Conservation (phyloP, 768 basidiomycete species). For the Leccinum subgranulosum region DNA sequence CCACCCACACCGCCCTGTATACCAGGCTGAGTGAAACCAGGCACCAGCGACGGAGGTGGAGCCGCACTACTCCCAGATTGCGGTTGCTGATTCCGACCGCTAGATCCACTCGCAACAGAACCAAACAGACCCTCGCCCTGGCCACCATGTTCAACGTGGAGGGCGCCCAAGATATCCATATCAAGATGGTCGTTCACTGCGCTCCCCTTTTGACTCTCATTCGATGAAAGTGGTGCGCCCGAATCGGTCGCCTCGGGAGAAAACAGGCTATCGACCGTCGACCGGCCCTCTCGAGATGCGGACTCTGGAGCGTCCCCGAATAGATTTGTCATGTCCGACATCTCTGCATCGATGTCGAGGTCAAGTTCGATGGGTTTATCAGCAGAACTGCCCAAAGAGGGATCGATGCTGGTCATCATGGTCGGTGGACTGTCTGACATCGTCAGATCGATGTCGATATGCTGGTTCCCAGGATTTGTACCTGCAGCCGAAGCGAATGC, state of each 20-base stretch:
- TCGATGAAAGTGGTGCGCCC: constrained; percentile 13
- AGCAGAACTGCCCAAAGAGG: constrained; percentile 54
- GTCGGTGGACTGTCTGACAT: constrained; percentile 34
- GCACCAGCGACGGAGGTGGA: constrained; percentile 38
- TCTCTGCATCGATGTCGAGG: constrained; percentile 70
- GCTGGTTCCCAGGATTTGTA: constrained; percentile 30
- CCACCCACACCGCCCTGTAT: constrained; percentile 22
- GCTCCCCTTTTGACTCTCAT: constrained; percentile 17
- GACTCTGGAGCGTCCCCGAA: constrained; percentile 50
- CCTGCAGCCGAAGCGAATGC: constrained; percentile 43
- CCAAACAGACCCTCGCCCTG: constrained; percentile 23
- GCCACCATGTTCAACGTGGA: constrained; percentile 18
- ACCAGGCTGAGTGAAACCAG: constrained; percentile 26
- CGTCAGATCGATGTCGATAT: constrained; percentile 59
- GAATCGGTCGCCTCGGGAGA: constrained; percentile 40
- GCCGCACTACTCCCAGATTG: constrained; percentile 24
- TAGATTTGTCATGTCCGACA: constrained; percentile 45
- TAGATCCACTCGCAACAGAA: constrained; percentile 26
- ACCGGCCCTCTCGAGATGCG: constrained; percentile 32
- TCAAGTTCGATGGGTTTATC: constrained; percentile 81
- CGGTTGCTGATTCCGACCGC: constrained; percentile 8
- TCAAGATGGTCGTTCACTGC: constrained; percentile 23
- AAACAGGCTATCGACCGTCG: constrained; percentile 48
- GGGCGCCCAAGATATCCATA: constrained; percentile 38
- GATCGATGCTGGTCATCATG: constrained; percentile 28